Evolutionary conservation across 1,284 basidiomycete species (phyloP).

Genomic region (Melampsora larici-populina): DNA sequence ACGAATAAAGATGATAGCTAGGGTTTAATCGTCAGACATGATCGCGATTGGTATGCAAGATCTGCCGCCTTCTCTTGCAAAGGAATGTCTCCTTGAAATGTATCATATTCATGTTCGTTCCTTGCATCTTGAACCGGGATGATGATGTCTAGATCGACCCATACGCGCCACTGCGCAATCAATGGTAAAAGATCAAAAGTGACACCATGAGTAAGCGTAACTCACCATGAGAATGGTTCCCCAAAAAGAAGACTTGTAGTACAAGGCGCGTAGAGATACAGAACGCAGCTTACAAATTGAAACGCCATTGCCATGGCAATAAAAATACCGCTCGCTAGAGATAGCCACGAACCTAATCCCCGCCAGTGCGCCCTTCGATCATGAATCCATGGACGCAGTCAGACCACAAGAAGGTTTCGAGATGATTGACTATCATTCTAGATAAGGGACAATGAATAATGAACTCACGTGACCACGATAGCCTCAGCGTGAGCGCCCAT

Average conservation of each 20-base stretch:
- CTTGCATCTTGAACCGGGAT: not conserved
- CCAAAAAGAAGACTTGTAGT: not conserved
- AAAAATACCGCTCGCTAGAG: not conserved
- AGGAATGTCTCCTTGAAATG: too few relatives aligned
- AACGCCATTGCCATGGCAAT: not conserved
- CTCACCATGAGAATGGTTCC: not conserved
- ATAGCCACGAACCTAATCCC: not conserved
- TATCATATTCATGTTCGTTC: too few relatives aligned
- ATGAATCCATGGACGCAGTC: too few relatives aligned
- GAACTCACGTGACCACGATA: not conserved
- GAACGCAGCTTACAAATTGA: not conserved
- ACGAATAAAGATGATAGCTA: too few relatives aligned
- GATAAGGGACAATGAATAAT: too few relatives aligned
- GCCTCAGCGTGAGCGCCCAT: not conserved
- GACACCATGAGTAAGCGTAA: not conserved
- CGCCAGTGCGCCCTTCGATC: not conserved
- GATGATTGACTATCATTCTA: too few relatives aligned
- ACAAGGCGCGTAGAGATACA: not conserved
- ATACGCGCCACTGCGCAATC: not conserved
- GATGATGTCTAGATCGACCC: too few relatives aligned
- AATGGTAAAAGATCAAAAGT: not conserved
- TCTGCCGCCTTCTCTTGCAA: too few relatives aligned
- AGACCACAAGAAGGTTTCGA: too few relatives aligned
- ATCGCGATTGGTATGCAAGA: too few relatives aligned
- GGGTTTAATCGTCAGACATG: too few relatives aligned